Evolutionary conservation across 1,284 basidiomycete genomes (phyloP), one percentile per base, ranked within the genome.

Genomic region (Microbotryum lychnidis-dioicae): DNA sequence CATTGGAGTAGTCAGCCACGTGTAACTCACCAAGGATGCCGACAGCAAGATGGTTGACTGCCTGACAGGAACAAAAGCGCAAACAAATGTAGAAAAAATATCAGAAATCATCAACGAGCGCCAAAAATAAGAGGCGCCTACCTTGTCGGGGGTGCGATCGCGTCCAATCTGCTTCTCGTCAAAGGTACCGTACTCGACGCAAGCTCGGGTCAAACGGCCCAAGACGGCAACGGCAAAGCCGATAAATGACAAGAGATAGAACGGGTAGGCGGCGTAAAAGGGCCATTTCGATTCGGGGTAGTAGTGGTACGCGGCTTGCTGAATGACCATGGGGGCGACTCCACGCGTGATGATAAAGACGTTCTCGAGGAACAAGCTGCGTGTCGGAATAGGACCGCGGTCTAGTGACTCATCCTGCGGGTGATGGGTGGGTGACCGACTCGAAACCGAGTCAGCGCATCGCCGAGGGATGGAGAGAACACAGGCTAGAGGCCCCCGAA

Each of bases 241-340:
- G 10, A 57, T 54, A 25, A 63, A 56, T 4, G 29, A 21, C 3
- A 56, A 2, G 21, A 57, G 50, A 44, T 66, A 66, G 29, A 63
- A 53, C 16, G 58, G 56, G 50, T 61, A 63, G 4, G 64, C 61
- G 21, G 58, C 3, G 21, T 23, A 55, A 21, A 56, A n/a, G 1
- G 64, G 61, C 64, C 64, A 66, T n/a, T 58, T 58, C 50, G 33
- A 42, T 37, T 48, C 64, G 63, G 49, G 6, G 21, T 16, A 45
- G 10, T 12, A 33, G 6, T 6, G 7, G 37, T 65, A 57, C 2
- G n/a, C 27, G 3, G 33, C 21, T 18, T 53, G 50, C 25, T 65
- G 64, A 6, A 62, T 47, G 1, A 49, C 51, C 23, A 65, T 31
- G 16, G 64, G 64, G 1, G 37, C 37, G 6, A 65, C n/a, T 9